Conservation (phyloP, 2,329 filamentous ascomycete species). For the Colletotrichum cereale region DNA sequence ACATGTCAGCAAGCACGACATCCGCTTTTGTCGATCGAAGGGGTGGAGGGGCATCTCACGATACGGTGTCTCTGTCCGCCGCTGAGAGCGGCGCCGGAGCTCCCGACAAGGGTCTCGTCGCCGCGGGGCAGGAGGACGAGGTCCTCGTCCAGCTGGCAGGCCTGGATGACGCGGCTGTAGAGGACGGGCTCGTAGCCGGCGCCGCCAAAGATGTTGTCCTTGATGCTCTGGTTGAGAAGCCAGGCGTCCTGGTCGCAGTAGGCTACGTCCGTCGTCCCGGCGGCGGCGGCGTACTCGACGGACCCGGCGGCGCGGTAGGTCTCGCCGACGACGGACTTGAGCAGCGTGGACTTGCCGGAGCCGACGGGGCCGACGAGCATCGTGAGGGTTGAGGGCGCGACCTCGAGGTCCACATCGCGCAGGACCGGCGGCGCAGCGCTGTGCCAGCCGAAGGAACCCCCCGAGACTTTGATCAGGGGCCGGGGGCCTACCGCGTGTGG, state of each 20-base stretch:
- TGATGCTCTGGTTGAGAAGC: constrained; percentile 47
- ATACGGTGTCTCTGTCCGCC: constrained; percentile 33
- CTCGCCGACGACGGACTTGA: constrained; percentile 50
- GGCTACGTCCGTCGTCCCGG: constrained; percentile 38
- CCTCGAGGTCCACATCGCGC: neutral
- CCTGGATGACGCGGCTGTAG: constrained; percentile 46
- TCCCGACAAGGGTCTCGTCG: constrained; percentile 20
- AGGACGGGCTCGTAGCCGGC: constrained; percentile 43
- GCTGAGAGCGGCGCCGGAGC: constrained; percentile 20
- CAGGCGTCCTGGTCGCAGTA: constrained; percentile 48
- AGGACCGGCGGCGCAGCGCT: neutral
- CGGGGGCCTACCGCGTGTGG: too few species aligned
- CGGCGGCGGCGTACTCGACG: constrained; percentile 32
- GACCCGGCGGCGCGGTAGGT: constrained; percentile 30
- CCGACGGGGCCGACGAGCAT: constrained; percentile 43
- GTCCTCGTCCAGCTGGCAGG: constrained; percentile 29
- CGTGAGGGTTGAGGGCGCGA: neutral
- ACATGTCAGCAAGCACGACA: neutral
- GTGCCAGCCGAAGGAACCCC: constrained; percentile 11
- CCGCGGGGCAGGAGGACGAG: neutral
- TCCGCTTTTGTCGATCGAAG: neutral
- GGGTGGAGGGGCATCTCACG: neutral
- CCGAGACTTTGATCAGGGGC: neutral
- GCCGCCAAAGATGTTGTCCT: constrained; percentile 21
- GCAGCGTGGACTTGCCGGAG: constrained; percentile 52